A percentile compares a stretch with the other conserved stretches of the same genome.
Evolutionary conservation across 805 yeast genomes (phyloP).

Genomic region (Schwanniomyces pseudopolymorphus): DNA sequence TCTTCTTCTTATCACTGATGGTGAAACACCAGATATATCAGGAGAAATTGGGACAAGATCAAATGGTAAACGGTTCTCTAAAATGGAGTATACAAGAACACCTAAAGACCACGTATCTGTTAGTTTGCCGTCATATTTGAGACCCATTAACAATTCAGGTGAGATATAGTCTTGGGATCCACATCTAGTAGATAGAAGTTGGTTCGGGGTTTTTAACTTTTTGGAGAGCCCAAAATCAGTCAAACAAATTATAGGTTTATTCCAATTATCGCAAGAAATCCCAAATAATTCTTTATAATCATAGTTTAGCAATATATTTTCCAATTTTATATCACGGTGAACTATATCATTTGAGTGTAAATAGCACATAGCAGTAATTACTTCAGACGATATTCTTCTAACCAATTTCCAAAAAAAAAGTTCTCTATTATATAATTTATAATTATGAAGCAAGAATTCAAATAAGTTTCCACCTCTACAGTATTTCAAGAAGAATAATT

Average conservation of each 20-base stretch:
- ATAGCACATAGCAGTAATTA: constrained; percentile 66
- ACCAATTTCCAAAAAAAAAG: constrained; percentile 48
- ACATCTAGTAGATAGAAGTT: constrained; percentile 80
- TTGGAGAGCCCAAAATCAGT: constrained; percentile 92
- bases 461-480: constrained; percentile 86
- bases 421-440: constrained; percentile 40
- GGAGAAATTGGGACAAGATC: constrained; percentile 69
- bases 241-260: constrained; percentile 44
- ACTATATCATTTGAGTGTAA: constrained; percentile 68
- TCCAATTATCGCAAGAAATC: neutral
- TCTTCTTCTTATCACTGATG: constrained; percentile 44
- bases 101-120: constrained; percentile 97
- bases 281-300: constrained; percentile 29
- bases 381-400: constrained; percentile 66
- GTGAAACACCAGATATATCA: constrained; percentile 29
- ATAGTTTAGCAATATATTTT: constrained; percentile 62
- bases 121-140: constrained; percentile 86
- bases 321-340: constrained; percentile 91
- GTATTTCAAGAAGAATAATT: constrained; percentile 64
- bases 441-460: constrained; percentile 42
- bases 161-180: constrained; percentile 97
- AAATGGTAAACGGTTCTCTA: constrained; percentile 89
- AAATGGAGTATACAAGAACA: constrained; percentile 77
- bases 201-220: constrained; percentile 56
- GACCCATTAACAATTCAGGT: constrained; percentile 89